Conservation (phyloP, 2,329 filamentous ascomycete genomes). For the Microascus cirrosus region DNA sequence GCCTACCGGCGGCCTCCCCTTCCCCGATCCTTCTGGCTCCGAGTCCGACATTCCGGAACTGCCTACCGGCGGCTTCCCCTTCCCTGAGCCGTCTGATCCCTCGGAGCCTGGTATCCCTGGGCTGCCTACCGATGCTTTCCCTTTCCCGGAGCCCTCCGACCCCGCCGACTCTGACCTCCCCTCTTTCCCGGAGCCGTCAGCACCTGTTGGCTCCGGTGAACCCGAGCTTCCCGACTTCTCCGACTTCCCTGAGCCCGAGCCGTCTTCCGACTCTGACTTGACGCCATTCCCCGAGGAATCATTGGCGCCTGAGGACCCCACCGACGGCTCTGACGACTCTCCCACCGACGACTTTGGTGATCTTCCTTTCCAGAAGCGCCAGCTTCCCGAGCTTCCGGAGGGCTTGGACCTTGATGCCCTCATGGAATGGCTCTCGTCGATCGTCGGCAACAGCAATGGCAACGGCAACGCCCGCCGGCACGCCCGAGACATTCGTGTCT, state of each 20-base stretch:
- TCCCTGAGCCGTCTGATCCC: neutral
- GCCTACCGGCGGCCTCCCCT: too few relatives aligned
- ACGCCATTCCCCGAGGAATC: neutral
- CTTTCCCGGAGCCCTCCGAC: too few relatives aligned
- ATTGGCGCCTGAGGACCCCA: too few relatives aligned
- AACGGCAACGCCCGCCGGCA: neutral
- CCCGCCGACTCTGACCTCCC: neutral
- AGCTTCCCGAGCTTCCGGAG: neutral
- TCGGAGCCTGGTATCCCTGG: too few relatives aligned
- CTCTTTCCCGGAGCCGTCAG: neutral
- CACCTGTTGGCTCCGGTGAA: neutral
- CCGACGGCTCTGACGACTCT: too few relatives aligned
- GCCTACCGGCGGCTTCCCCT: neutral
- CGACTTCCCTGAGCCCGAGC: neutral
- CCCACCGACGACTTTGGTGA: too few relatives aligned
- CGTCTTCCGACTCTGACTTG: too few relatives aligned
- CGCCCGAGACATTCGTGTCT: neutral
- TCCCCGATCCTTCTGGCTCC: too few relatives aligned
- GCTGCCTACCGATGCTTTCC: neutral
- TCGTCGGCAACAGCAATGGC: neutral
- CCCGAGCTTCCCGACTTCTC: neutral
- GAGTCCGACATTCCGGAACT: too few relatives aligned
- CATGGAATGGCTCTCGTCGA: neutral
- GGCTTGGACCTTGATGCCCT: neutral
- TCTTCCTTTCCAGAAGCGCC: too few relatives aligned